Evolutionary conservation across 306 rosid genomes (phyloP), one percentile per base, ranked within the genome.

Genomic region (Quercus rubra): DNA sequence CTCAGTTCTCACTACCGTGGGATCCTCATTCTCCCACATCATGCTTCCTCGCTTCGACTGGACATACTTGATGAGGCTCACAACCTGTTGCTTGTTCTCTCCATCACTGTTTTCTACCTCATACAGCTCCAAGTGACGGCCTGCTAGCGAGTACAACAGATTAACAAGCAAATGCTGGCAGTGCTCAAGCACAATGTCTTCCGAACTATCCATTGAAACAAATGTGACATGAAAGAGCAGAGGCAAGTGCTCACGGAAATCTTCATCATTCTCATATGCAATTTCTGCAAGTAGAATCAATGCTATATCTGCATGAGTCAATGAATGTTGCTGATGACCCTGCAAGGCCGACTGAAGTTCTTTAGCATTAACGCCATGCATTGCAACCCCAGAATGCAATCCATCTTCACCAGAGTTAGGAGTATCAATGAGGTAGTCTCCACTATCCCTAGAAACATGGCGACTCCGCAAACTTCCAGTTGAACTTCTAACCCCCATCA

Each of bases 21-120:
- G 97, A 80, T 93, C 99, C 86, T 96, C 98, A 79, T 91, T 96
- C 87, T 96, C 99, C 99, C 99, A 96, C 99, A 96, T 96, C 99
- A 96, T 96, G 84, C 98, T 93, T 87, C 97, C 99, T 80, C 99
- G 91, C 84, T 96, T 96, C 75, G 99, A 96, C 70, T 96, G 99
- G 75, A 96, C 98, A 86, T 96, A 96, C 82, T 96, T 96, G 89
- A 96, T 96, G 86, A 96, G 83, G 88, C 97, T 93, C 77, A 96
- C 98, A 80, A 96, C 99, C 87, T 96, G 99, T 86, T 96, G 99
- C 82, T 91, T 96, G 89, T 96, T 96, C 88, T 96, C 99, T 79
- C 99, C 90, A 80, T 96, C 99, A 87, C 87, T 87, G 85, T 89
- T 96, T 83, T 96, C 99, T 79, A 96, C 98, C 87, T 96, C 99